phyloP scores from a whole-genome alignment of 75 land plant species.

The Selaginella moellendorffii region DNA sequence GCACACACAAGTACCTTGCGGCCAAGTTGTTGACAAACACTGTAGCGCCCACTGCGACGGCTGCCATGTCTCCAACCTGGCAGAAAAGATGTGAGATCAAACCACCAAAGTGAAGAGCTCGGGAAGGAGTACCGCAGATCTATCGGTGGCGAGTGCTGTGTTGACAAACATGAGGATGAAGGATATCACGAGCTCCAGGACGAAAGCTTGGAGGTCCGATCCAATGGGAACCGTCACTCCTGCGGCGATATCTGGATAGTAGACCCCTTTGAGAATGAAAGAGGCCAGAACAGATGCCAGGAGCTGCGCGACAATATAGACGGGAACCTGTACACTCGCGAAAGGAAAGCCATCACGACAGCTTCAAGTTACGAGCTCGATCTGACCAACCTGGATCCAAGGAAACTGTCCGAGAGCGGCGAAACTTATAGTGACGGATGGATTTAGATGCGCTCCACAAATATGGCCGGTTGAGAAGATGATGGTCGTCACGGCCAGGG shows the following conservation, averaged over 20 bases:
- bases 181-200: constrained; percentile 4
- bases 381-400: not conserved
- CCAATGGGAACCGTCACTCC: not conserved
- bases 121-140: not conserved
- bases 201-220: not conserved
- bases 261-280: not conserved
- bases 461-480: constrained; percentile 7
- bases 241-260: not conserved
- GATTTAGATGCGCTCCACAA: constrained; percentile 8
- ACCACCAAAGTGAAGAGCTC: not conserved
- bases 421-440: not conserved
- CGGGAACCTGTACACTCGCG: not conserved
- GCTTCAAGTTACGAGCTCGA: not conserved
- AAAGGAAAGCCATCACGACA: not conserved
- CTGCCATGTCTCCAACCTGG: constrained; percentile 2
- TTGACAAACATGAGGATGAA: constrained; percentile 4
- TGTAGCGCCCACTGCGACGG: constrained; percentile 1
- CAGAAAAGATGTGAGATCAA: not conserved
- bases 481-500: not conserved
- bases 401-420: constrained; percentile 4
- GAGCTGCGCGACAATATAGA: not conserved
- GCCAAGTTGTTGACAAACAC: not conserved
- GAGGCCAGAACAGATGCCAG: not conserved
- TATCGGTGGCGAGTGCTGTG: not conserved
- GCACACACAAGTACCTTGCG: not conserved